Percentiles rank a stretch among this genome's conserved stretches.
Conservation (phyloP, 352 stramenopile species). For the Globisporangium nodosum region DNA sequence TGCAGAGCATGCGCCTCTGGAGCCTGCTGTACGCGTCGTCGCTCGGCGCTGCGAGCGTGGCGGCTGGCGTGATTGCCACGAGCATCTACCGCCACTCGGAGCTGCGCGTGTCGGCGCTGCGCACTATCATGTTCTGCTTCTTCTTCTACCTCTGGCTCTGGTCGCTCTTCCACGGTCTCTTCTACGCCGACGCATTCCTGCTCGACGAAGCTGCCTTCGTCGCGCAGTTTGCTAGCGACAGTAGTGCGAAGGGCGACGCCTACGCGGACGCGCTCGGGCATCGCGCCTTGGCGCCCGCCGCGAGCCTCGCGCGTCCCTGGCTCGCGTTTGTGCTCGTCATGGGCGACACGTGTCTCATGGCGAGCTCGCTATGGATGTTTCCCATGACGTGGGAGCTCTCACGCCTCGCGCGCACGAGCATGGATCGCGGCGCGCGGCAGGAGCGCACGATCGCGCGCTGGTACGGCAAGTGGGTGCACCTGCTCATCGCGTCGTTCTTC, state of each 20-base stretch:
- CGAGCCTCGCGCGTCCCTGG: conserved; percentile 30
- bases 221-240: conserved; percentile 5
- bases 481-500: conserved; percentile 29
- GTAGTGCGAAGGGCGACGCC: conserved; percentile 15
- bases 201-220: conserved; percentile 12
- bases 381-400: conserved; percentile 40
- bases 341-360: conserved; percentile 32
- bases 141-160: conserved; percentile 60
- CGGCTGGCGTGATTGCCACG: conserved; percentile 30
- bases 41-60: conserved; percentile 28
- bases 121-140: conserved; percentile 49
- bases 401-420: conserved; percentile 28
- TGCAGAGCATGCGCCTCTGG: conserved; percentile 23
- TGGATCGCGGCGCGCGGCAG: conserved; percentile 28
- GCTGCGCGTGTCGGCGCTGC: conserved; percentile 33
- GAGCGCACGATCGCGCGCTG: conserved; percentile 17
- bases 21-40: conserved; percentile 39
- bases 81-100: conserved; percentile 31
- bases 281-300: conserved; percentile 27
- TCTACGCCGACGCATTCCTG: conserved; percentile 36
- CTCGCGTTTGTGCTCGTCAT: conserved; percentile 36
- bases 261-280: conserved; percentile 32
- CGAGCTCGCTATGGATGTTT: conserved; percentile 43
- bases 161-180: conserved; percentile 44
- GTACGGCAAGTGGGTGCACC: conserved; percentile 35